Evolutionary conservation across 768 basidiomycete species (phyloP).

Genomic region (Dacryopinax primogenitus): DNA sequence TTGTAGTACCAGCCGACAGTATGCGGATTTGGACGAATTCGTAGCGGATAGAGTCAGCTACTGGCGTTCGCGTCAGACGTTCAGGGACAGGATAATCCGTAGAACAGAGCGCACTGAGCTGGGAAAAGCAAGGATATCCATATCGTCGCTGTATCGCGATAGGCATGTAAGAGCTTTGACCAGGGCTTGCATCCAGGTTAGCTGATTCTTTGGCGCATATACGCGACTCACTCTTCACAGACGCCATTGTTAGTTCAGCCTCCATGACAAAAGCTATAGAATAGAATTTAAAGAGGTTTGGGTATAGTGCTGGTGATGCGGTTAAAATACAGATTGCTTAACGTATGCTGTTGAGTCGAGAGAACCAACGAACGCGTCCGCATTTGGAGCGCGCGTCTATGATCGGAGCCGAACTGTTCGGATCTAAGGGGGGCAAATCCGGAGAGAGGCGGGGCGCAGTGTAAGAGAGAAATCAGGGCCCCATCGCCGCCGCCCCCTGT

Average conservation of each 20-base stretch:
- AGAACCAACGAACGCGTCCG: not conserved
- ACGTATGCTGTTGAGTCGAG: not conserved
- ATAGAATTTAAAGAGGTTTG: not conserved
- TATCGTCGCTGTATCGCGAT: conserved; percentile 70
- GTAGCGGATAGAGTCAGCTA: conserved; percentile 53
- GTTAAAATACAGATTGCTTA: not conserved
- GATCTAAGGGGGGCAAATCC: no score
- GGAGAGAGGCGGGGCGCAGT: no score
- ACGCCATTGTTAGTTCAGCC: conserved; percentile 2
- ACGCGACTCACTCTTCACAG: not conserved
- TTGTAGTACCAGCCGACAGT: conserved; percentile 61
- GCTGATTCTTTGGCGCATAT: not conserved
- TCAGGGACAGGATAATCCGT: not conserved
- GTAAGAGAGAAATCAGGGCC: no score
- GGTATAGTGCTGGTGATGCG: not conserved
- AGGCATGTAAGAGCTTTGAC: conserved; percentile 63
- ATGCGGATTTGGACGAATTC: conserved; percentile 71
- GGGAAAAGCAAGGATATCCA: conserved; percentile 51
- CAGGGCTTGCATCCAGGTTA: conserved; percentile 39
- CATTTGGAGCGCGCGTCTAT: not conserved
- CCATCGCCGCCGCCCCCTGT: no score
- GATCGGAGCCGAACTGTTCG: no score
- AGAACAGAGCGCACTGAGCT: conserved; percentile 25
- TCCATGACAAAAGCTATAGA: not conserved
- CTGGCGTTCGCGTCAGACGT: conserved; percentile 8